A percentile compares a stretch with the other conserved stretches of the same genome.
phyloP scores from a whole-genome alignment of 441 rosid species.

The Erodium moschatum region DNA sequence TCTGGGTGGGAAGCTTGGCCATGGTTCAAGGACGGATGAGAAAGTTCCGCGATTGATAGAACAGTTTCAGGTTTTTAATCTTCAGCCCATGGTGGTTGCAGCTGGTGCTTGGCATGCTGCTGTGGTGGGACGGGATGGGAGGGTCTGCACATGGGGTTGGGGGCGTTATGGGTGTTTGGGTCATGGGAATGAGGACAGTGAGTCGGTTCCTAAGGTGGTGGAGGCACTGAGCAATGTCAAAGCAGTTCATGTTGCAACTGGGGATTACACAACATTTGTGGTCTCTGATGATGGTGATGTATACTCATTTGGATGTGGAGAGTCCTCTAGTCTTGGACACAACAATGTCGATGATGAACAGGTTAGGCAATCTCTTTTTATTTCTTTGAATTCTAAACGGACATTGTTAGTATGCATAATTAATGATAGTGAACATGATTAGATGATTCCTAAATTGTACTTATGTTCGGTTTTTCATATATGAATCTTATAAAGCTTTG shows the following conservation, averaged over 20 bases:
- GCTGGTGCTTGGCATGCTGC: slow-evolving; percentile 99
- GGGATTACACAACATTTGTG: slow-evolving; percentile 88
- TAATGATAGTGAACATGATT: no score
- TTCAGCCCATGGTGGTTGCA: slow-evolving; percentile 80
- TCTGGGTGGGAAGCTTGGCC: slow-evolving; percentile 95
- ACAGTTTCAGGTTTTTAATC: slow-evolving; percentile 57
- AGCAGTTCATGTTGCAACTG: slow-evolving; percentile 85
- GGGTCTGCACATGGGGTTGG: slow-evolving; percentile 99
- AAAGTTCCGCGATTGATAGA: slow-evolving; percentile 77
- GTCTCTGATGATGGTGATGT: slow-evolving; percentile 80
- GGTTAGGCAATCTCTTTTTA: slow-evolving; percentile 29
- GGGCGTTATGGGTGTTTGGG: slow-evolving; percentile 96
- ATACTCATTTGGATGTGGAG: slow-evolving; percentile 86
- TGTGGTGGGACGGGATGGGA: slow-evolving; percentile 80
- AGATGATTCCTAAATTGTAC: no score
- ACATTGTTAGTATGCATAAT: neutral
- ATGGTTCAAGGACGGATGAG: slow-evolving; percentile 84
- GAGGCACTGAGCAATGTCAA: slow-evolving; percentile 65
- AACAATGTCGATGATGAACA: slow-evolving; percentile 48
- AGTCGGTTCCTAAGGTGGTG: slow-evolving; percentile 74
- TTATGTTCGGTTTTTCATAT: no score
- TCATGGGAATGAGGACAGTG: slow-evolving; percentile 84
- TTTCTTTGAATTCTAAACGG: neutral
- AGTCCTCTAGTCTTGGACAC: slow-evolving; percentile 90
- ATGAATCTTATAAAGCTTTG: neutral